Percentiles rank a stretch among this genome's conserved stretches.
Conservation (phyloP, 768 basidiomycete genomes). For the Termitomyces sp. region DNA sequence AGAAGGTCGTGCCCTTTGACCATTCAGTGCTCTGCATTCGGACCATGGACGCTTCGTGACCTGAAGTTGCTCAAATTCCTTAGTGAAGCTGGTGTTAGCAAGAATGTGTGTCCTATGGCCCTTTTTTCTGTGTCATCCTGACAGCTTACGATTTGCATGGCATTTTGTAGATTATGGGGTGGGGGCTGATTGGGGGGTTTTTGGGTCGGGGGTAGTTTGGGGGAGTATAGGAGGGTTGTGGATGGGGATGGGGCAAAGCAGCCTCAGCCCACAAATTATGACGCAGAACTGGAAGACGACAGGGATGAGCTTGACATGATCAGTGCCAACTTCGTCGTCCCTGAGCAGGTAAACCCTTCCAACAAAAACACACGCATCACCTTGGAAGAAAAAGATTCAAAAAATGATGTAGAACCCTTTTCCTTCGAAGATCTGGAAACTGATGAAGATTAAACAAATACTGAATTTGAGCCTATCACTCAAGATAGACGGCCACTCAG, state of each 20-base stretch:
- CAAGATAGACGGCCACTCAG: too few relatives aligned
- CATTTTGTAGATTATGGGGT: conserved; percentile 68
- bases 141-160: conserved; percentile 5
- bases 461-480: conserved; percentile 32
- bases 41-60: conserved; percentile 87
- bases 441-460: conserved; percentile 8
- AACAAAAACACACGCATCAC: conserved; percentile 4
- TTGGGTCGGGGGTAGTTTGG: too few relatives aligned
- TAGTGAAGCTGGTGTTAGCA: conserved; percentile 84
- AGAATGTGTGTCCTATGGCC: conserved; percentile 55
- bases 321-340: not conserved
- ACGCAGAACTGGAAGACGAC: conserved; percentile 20
- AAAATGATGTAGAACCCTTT: conserved; percentile 14
- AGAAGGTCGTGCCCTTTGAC: conserved; percentile 94
- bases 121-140: conserved; percentile 2
- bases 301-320: conserved; percentile 22
- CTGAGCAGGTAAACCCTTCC: conserved; percentile 1
- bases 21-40: conserved; percentile 93
- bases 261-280: too few relatives aligned
- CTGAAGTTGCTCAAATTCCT: conserved; percentile 81
- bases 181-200: too few relatives aligned
- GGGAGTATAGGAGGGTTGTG: too few relatives aligned
- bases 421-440: conserved; percentile 6
- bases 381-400: conserved; percentile 7
- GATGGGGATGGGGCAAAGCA: too few relatives aligned